Conservation (phyloP, 257 asterid genomes). For the Fraxinus pennsylvanica region DNA sequence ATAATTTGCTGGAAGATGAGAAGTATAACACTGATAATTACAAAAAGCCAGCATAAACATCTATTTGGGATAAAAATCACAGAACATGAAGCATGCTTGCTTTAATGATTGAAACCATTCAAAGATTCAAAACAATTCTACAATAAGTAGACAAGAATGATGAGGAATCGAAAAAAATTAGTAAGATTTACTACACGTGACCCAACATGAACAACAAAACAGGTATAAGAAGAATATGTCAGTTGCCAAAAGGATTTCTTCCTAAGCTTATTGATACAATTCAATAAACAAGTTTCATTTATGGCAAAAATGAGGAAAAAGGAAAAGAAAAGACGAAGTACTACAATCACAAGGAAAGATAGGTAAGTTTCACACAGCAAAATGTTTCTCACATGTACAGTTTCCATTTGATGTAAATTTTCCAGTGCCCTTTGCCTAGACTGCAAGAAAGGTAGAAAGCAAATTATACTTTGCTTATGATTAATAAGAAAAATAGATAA, state of each 20-base stretch:
- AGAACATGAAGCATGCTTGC: neutral
- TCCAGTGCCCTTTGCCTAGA: slow-evolving; percentile 93
- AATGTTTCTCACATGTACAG: slow-evolving; percentile 66
- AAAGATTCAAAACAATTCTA: neutral
- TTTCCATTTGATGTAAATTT: slow-evolving; percentile 87
- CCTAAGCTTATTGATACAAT: neutral
- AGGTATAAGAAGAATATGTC: neutral
- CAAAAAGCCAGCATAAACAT: neutral
- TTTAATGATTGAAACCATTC: neutral
- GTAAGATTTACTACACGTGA: neutral
- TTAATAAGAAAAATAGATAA: neutral
- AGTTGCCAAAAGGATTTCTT: neutral
- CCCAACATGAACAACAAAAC: slow-evolving; percentile 3
- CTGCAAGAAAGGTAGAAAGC: slow-evolving; percentile 45
- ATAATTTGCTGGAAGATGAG: neutral
- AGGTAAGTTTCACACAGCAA: slow-evolving; percentile 21
- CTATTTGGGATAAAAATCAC: neutral
- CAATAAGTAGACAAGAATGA: neutral
- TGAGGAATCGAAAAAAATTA: neutral
- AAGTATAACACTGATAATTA: neutral
- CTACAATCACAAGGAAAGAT: slow-evolving; percentile 1
- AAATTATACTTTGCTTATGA: slow-evolving; percentile 22
- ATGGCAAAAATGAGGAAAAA: neutral
- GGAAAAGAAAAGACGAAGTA: neutral
- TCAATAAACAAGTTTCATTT: neutral